Conservation (phyloP, 805 yeast species). For the Teunomyces aglyptinius region DNA sequence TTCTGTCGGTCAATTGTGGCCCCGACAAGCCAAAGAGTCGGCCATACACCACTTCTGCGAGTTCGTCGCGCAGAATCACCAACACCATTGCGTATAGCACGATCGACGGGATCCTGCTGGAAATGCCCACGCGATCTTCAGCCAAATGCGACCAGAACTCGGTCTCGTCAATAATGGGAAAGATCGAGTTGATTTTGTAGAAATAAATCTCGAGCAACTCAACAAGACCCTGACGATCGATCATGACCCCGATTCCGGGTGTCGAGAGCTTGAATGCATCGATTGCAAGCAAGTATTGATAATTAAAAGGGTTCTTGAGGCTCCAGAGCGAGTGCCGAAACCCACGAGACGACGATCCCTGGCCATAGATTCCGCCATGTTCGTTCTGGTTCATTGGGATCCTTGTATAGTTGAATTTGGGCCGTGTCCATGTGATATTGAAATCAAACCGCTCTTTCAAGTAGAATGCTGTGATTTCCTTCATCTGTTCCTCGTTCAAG, state of each 20-base stretch:
- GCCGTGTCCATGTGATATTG: conserved; percentile 19
- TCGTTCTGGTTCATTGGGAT: conserved; percentile 19
- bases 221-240: background rate
- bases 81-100: conserved; percentile 28
- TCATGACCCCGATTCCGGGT: conserved; percentile 4
- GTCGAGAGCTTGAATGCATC: conserved; percentile 31
- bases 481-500: background rate
- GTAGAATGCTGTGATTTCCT: conserved; percentile 16
- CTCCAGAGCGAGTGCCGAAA: conserved; percentile 7
- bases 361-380: conserved; percentile 23
- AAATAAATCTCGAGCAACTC: conserved; percentile 27
- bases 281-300: conserved; percentile 20
- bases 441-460: conserved; percentile 23
- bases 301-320: conserved; percentile 13
- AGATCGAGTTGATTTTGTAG: conserved; percentile 28
- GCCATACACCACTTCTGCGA: conserved; percentile 24
- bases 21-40: conserved; percentile 14
- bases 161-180: conserved; percentile 29
- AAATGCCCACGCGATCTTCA: conserved; percentile 4
- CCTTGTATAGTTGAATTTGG: conserved; percentile 18
- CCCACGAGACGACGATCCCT: conserved; percentile 7
- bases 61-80: conserved; percentile 23
- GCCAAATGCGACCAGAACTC: conserved; percentile 27
- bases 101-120: conserved; percentile 15
- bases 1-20: conserved; percentile 1